Evolutionary conservation across 371 early-diverging fungal species (phyloP).

Genomic region (Mucor plumbeus): DNA sequence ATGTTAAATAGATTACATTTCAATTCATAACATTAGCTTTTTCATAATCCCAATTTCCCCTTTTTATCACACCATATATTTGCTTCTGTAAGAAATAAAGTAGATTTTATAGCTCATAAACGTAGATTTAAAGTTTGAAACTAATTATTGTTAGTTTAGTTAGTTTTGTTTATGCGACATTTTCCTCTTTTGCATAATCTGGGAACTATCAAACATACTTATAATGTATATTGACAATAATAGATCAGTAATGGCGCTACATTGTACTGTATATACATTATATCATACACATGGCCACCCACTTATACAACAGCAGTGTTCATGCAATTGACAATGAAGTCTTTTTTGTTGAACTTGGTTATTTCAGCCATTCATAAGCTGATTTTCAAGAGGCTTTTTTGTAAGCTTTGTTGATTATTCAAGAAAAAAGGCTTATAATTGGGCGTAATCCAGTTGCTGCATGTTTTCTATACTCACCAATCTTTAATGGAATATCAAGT

Average conservation of each 20-base stretch:
- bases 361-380: too few species aligned
- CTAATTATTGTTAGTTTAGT: neutral
- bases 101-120: neutral
- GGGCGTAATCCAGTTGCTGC: neutral
- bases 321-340: slow-evolving; percentile 15
- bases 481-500: too few species aligned
- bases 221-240: too few species aligned
- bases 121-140: neutral
- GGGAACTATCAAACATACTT: slow-evolving; percentile 67
- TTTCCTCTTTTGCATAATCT: neutral
- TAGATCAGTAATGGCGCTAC: too few species aligned
- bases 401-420: neutral
- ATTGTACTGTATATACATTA: too few species aligned
- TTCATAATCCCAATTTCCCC: neutral
- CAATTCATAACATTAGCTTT: neutral
- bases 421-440: too few species aligned
- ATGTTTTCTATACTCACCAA: neutral
- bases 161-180: neutral
- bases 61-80: neutral
- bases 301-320: too few species aligned
- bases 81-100: neutral
- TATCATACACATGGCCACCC: too few species aligned
- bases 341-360: slow-evolving; percentile 45
- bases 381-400: too few species aligned
- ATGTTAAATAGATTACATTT: neutral